Evolutionary conservation across 192 early-diverging fungal species (phyloP).

Genomic region (Umbelopsis isabellina): DNA sequence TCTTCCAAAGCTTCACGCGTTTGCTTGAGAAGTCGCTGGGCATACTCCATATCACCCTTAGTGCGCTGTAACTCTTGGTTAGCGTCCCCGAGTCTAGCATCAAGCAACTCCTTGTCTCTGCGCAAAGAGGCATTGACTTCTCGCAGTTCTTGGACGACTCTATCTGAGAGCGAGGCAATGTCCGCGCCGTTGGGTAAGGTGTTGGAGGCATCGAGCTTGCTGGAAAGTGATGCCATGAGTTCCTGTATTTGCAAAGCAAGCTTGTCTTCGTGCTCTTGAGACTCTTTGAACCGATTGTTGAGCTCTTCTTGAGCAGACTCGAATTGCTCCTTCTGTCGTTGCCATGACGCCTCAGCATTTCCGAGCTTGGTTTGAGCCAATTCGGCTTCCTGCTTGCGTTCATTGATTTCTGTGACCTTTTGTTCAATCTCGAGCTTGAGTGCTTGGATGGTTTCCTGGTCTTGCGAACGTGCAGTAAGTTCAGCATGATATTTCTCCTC

Average conservation of each 20-base stretch:
- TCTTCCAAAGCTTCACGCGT: background rate
- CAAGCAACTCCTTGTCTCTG: constrained; percentile 22
- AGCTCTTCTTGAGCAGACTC: constrained; percentile 16
- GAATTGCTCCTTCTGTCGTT: constrained; percentile 23
- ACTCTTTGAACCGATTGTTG: constrained; percentile 13
- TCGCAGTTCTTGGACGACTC: constrained; percentile 18
- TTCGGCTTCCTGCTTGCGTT: constrained; percentile 16
- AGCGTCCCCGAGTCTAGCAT: constrained; percentile 8
- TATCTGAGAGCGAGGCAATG: background rate
- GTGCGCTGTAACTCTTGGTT: background rate
- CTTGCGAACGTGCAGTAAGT: background rate
- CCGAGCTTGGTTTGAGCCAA: constrained; percentile 1
- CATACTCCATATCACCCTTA: constrained; percentile 18
- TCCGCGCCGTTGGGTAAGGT: background rate
- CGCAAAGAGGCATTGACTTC: constrained; percentile 17
- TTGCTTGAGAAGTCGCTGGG: constrained; percentile 8
- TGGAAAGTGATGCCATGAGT: background rate
- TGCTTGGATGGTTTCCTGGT: background rate
- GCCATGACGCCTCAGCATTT: constrained; percentile 1
- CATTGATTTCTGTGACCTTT: constrained; percentile 4
- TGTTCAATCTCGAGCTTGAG: constrained; percentile 17
- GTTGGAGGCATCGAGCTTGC: constrained; percentile 11
- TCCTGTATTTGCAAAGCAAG: constrained; percentile 24
- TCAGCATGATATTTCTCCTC: constrained; percentile 17
- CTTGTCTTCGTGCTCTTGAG: constrained; percentile 21